Evolutionary conservation across 305 asterid genomes (phyloP), one percentile per base, ranked within the genome.

Genomic region (Withania somnifera): DNA sequence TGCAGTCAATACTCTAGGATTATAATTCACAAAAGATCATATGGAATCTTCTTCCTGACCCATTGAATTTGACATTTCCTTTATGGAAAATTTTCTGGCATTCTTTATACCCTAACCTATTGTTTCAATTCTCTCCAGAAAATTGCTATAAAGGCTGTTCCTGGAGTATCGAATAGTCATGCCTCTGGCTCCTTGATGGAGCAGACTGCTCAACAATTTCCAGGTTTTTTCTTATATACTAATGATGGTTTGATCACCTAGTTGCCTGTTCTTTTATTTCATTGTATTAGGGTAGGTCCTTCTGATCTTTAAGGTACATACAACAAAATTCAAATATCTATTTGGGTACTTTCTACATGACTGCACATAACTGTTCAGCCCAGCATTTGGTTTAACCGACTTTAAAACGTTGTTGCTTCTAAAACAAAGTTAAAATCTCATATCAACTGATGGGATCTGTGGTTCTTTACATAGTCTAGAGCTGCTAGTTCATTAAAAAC

Each of bases 211-310:
- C 90, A 81, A 69, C 89, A 80, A 22, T 88, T 89, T 82, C 96
- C 95, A 76, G 98, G 98, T 95, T 61, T 69, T 88, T 86, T 83
- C 77, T 68, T 24, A 45, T 34, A n/a, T n/a, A n/a, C n/a, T 69
- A n/a, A 64, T 81, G 57, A 68, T 34, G 38, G 4, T 51, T 50
- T 50, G n/a, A 75, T 75, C 28, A 75, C 47, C 63, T 50, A 1
- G 60, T 75, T 75, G 26, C 28, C 61, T n/a, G 61, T 50, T 15
- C 1, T 75, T 75, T 22, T 45, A 2, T 28, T 30, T 75, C 61
- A 75, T 51, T 26, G 17, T 24, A 26, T 8, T 5, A 75, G 4
- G 58, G 17, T 24, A 75, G 10, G 8, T 28, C 22, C 4, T 47
- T 7, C 45, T 40, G 26, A 64, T 51, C 30, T 52, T 66, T 67